Base-by-base conservation (phyloP, 1,284 basidiomycete species). In the Cutaneotrichosporon sp. region DNA sequence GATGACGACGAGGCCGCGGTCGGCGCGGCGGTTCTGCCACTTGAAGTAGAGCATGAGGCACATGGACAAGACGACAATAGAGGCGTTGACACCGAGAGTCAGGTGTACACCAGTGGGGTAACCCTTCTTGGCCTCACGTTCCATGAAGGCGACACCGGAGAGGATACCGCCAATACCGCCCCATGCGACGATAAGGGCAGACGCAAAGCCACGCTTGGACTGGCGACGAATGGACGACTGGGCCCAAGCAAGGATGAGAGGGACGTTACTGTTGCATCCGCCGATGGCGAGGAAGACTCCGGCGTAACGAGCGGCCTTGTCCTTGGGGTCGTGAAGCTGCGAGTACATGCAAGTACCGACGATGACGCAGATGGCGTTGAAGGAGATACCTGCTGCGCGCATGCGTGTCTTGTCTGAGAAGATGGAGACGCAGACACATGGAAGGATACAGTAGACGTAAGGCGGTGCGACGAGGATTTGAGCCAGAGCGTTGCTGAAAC, bases 81-180 rank as follows among this genome's bases (percentile, higher is more conserved):
- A 63, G n/a, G 68, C 18, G 65, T 65, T 74, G 61, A 72, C 69
- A 2, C 63, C 75, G 50, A 78, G 69, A 34, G 73, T 72, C 11
- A 65, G 60, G 60, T 56, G 70, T 42, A 69, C 63, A 6, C 69
- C 70, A 26, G 69, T 76, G 32, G 65, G 62, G 62, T 63, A 66
- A 38, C 56, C 56, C 72, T 16, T 47, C 61, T 60, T 72, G 65
- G 55, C 76, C 74, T 74, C 65, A 56, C 60, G 72, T 80, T 66
- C 56, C 55, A 61, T 61, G 59, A 63, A 66, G 22, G 70, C 71
- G 42, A 73, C 67, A n/a, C 75, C 75, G 18, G 80, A 78, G 62
- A 82, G 69, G 70, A 83, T 82, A 63, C 82, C 82, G 31, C 82
- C 82, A 42, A 82, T 68, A 66, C 81, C 81, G 46, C 80, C 81